Percentiles rank a stretch among this genome's conserved stretches.
phyloP scores from a whole-genome alignment of 2,329 filamentous ascomycete genomes.

The Aspergillus thermomutatus region DNA sequence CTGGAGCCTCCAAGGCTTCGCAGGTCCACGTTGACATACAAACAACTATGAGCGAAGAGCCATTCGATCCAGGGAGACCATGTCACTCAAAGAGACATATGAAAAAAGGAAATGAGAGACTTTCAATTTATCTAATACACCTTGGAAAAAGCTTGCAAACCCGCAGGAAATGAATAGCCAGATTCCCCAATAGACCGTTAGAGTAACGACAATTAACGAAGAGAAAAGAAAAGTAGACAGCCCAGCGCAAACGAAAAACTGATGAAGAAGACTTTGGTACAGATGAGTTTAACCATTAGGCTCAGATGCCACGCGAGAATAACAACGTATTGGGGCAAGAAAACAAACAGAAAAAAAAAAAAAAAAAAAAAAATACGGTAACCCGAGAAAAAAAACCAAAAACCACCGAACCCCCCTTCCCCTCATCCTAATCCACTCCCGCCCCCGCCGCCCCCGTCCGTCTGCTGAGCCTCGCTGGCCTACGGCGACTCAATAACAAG shows the following conservation, averaged over 20 bases:
- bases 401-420: too few relatives aligned
- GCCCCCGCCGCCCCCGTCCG: too few relatives aligned
- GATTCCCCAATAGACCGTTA: constrained; percentile 17
- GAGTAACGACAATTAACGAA: constrained; percentile 4
- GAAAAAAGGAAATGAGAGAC: constrained; percentile 2
- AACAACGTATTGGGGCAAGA: constrained; percentile 5
- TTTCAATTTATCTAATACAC: constrained; percentile 28
- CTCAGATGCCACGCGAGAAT: constrained; percentile 6
- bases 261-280: constrained; percentile 12
- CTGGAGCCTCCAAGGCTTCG: neutral
- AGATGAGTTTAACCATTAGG: constrained; percentile 5
- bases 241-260: neutral
- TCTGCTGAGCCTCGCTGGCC: too few relatives aligned
- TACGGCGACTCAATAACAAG: too few relatives aligned
- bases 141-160: constrained; percentile 16
- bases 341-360: constrained; percentile 1
- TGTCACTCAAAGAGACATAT: neutral
- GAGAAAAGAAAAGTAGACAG: constrained; percentile 2
- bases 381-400: too few relatives aligned
- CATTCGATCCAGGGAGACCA: neutral
- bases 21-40: neutral
- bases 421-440: too few relatives aligned
- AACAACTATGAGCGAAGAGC: neutral
- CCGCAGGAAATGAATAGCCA: constrained; percentile 10
- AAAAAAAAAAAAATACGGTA: too few relatives aligned